Base-by-base conservation (phyloP, 2,329 filamentous ascomycete genomes). In the Allantophomopsis cytisporea region DNA sequence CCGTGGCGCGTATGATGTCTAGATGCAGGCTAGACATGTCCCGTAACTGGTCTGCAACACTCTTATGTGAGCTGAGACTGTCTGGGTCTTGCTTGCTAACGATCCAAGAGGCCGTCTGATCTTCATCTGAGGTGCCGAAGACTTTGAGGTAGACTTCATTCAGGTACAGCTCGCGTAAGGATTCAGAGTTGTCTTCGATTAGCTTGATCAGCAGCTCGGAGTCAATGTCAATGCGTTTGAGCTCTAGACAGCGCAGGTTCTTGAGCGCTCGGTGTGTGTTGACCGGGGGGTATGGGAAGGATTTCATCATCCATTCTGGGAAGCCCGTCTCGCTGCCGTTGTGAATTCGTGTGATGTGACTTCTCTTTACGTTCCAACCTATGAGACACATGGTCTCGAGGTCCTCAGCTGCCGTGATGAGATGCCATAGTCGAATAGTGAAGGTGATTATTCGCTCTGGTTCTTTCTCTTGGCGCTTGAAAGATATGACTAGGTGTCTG, bases 351-450 rank as follows among this genome's bases (percentile, higher is more conserved):
- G 15, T 34, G 14, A 34, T 36, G 14, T 36, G 14, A 11, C 18
- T 31, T 39, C 50, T 49, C 36, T 48, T 50, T 14, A 45, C 40
- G 38, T 51, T 55, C 53, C 50, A 57, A n/a, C 66, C 65, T 10
- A 66, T 57, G 13, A 73, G 45, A 42, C 66, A 70, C 14, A 73
- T 52, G 35, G 60, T 69, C 45, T 63, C 55, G 11, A 73, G 58
- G 7, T 54, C 49, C 17, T 53, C 50, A 0, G 68, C 66, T 37
- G 63, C 63, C 36, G 60, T 59, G 13, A 72, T 62, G 32, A 70
- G 50, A 44, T 65, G 62, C 68, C 69, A 73, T 3, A 73, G 54
- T 39, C 65, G 61, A 31, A 58, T 56, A 15, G 60, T 59, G 49
- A 69, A 69, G 14, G 59, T 46, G 13, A 50, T 48, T n/a, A 56